Evolutionary conservation across 768 basidiomycete genomes (phyloP).

Genomic region (Hygrophorus pudorinus): DNA sequence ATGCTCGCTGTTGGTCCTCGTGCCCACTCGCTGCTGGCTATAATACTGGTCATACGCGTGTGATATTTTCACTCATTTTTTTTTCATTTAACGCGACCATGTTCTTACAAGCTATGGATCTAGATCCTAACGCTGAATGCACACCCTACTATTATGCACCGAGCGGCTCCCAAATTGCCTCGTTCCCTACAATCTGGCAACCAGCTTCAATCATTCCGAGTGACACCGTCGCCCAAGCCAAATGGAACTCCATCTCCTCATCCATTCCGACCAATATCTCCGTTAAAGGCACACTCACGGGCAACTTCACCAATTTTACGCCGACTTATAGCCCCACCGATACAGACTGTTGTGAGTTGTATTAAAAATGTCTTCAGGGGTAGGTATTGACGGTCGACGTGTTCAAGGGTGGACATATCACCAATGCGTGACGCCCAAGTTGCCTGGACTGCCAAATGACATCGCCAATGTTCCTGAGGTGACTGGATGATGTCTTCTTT

Average conservation of each 20-base stretch:
- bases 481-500: not conserved
- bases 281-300: constrained; percentile 15
- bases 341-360: constrained; percentile 32
- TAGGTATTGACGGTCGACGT: not conserved
- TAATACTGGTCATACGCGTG: not conserved
- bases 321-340: constrained; percentile 29
- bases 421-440: constrained; percentile 40
- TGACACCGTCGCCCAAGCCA: constrained; percentile 32
- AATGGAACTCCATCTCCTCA: constrained; percentile 32
- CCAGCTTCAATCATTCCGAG: constrained; percentile 30
- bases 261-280: constrained; percentile 26
- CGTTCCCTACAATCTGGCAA: constrained; percentile 39
- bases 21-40: too few relatives aligned
- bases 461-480: constrained; percentile 41
- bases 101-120: not conserved
- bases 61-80: not conserved
- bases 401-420: constrained; percentile 29
- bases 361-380: not conserved
- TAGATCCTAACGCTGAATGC: constrained; percentile 31
- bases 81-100: not conserved
- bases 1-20: too few relatives aligned
- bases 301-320: constrained; percentile 20
- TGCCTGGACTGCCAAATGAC: constrained; percentile 32
- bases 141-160: constrained; percentile 31
- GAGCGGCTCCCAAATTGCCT: constrained; percentile 18